Base-by-base conservation (phyloP, 768 basidiomycete species). In the Amanita pallidorosea region DNA sequence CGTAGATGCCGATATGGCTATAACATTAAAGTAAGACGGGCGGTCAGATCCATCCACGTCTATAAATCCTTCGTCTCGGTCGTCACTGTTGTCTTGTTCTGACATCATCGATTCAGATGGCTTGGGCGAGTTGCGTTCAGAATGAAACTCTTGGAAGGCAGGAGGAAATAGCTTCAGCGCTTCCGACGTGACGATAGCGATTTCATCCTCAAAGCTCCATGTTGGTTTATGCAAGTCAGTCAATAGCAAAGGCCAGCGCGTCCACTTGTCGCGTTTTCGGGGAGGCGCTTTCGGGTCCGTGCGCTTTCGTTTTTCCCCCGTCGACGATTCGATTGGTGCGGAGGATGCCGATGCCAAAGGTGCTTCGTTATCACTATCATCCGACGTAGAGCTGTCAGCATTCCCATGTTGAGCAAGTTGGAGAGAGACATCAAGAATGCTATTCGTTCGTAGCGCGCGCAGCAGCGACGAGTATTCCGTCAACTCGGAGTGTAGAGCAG, bases 171-270 rank as follows among this genome's bases (percentile, higher is more conserved):
- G 54, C 41, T 56, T 68, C 37, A 72, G 53, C 25, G 65, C 62
- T 11, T 69, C 61, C 17, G 70, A 63, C 5, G 72, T 71, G 27
- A 88, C 58, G 2, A 70, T 60, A 18, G 63, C 63, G 7, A 89
- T 70, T 63, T 89, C 88, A 55, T 89, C 87, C 43, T 80, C 72
- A 18, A 90, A 65, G 7, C 66, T 65, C 81, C 82, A 89, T 64
- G 87, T 80, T 1, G 88, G 85, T 7, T 76, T 67, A 20, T 72
- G 68, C 13, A 85, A 73, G 57, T 89, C 84, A 13, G 70, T 67
- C 3, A 70, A 57, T 15, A 79, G 72, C 46, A 88, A 73, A 1
- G 88, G 88, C 88, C 88, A 90, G 6, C 79, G 70, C 0, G 86
- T 87, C 85, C 85, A 88, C 0, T 67, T 68, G 57, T 83, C 77